These are phyloP conservation scores for Hymenoscyphus fructigenus DNA, from an alignment of 2,329 filamentous ascomycete genomes.

Conservation along the genomic window DNA sequence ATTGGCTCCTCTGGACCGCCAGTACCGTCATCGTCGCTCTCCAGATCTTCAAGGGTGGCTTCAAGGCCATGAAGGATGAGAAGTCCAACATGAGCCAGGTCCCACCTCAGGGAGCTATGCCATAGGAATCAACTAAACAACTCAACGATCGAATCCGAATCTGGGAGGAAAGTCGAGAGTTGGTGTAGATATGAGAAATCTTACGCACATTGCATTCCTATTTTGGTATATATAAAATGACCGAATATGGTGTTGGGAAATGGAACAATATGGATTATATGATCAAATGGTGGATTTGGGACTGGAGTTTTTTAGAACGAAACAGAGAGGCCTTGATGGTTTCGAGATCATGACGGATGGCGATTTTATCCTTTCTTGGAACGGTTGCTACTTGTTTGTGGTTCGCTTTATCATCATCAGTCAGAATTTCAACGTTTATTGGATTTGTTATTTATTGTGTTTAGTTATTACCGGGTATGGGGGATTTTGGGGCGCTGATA, in stretches of 20 bases:
- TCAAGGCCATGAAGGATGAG: slow-evolving; percentile 32
- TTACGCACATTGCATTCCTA: not conserved
- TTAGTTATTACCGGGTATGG: not conserved
- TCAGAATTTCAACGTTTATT: not conserved
- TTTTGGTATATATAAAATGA: not conserved
- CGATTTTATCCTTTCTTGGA: not conserved
- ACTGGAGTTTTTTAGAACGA: not conserved
- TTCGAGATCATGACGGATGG: not conserved
- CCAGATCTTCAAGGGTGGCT: slow-evolving; percentile 47
- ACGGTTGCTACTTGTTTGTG: not conserved
- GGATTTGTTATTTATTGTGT: not conserved
- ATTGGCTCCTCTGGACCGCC: slow-evolving; percentile 53
- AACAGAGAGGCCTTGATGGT: slow-evolving; percentile 9
- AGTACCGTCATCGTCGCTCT: slow-evolving; percentile 48
- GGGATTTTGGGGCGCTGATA: not conserved
- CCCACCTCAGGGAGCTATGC: slow-evolving; percentile 17
- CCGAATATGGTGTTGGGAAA: not conserved
- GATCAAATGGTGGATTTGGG: not conserved
- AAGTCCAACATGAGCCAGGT: slow-evolving; percentile 33
- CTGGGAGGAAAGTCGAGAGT: slow-evolving; percentile 4
- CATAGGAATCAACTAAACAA: not conserved
- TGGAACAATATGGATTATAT: not conserved
- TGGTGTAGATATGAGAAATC: not conserved
- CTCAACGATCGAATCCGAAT: not conserved
- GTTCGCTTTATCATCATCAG: not conserved